These are phyloP conservation scores for Fusarium incarnatum DNA, from an alignment of 2,329 filamentous ascomycete genomes.

Conservation along the genomic window DNA sequence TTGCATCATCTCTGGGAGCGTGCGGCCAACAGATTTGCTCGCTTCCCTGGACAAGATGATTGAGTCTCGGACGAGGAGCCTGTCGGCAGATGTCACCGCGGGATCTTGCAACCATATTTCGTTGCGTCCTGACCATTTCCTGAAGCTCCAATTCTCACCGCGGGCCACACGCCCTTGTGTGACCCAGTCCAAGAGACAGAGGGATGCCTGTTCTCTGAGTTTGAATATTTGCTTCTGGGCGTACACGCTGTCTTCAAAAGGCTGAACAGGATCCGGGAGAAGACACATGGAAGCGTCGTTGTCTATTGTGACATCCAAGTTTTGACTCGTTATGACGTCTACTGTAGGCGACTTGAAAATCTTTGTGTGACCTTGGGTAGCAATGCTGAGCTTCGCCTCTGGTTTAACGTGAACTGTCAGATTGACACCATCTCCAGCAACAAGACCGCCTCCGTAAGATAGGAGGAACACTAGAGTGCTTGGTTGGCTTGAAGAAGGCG, in stretches of 20 bases:
- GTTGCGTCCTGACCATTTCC: constrained; percentile 83
- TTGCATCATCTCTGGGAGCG: constrained; percentile 74
- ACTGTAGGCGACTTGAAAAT: constrained; percentile 82
- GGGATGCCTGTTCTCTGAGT: constrained; percentile 65
- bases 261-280: constrained; percentile 92
- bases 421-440: constrained; percentile 85
- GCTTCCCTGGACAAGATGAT: constrained; percentile 75
- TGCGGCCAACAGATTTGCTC: constrained; percentile 54
- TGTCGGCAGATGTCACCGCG: constrained; percentile 53
- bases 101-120: constrained; percentile 75
- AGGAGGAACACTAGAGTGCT: constrained; percentile 88
- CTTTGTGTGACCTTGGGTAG: constrained; percentile 88
- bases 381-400: constrained; percentile 73
- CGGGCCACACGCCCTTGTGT: constrained; percentile 86
- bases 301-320: constrained; percentile 63
- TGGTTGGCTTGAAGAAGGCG: constrained; percentile 70
- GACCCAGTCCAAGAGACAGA: constrained; percentile 95
- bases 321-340: constrained; percentile 68
- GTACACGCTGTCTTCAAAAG: constrained; percentile 86
- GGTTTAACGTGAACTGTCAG: constrained; percentile 75
- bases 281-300: constrained; percentile 69
- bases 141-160: constrained; percentile 89
- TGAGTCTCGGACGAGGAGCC: constrained; percentile 86
- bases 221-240: constrained; percentile 85
- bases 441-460: constrained; percentile 93